A percentile compares a stretch with the other conserved stretches of the same genome.
Conservation (phyloP, 2,329 filamentous ascomycete genomes). For the Coniosporium tulheliwenetii region DNA sequence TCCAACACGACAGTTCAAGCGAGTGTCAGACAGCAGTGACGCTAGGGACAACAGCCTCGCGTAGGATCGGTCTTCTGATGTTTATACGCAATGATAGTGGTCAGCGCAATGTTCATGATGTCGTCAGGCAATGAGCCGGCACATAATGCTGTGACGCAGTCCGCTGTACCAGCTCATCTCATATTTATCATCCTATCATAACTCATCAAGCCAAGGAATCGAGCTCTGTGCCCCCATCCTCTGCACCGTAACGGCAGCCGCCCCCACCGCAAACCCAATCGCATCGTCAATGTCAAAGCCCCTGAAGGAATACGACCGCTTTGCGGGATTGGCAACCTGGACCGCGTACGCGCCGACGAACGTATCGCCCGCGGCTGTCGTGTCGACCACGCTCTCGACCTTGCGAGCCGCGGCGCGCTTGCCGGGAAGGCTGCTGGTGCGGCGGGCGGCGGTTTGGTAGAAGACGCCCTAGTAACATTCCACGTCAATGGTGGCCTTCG, state of each 20-base stretch:
- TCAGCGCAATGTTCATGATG: too few species aligned
- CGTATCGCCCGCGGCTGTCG: conserved; percentile 86
- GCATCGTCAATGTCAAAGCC: conserved; percentile 39
- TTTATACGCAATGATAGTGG: too few species aligned
- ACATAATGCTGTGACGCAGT: too few species aligned
- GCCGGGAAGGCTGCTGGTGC: conserved; percentile 25
- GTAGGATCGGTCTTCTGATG: too few species aligned
- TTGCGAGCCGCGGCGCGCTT: conserved; percentile 45
- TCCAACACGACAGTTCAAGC: too few species aligned
- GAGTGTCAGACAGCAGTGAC: too few species aligned
- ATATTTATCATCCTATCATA: too few species aligned
- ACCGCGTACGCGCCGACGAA: conserved; percentile 83
- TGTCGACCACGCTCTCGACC: conserved; percentile 67
- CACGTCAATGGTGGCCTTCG: too few species aligned
- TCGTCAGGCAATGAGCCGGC: too few species aligned
- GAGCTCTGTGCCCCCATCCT: conserved; percentile 48
- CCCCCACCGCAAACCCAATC: conserved; percentile 43
- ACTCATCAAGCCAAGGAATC: conserved; percentile 48
- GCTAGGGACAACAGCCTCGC: too few species aligned
- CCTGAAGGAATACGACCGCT: too few species aligned
- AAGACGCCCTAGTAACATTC: conserved; percentile 16
- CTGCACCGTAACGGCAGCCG: conserved; percentile 51
- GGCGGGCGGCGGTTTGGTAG: conserved; percentile 28
- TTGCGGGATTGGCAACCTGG: conserved; percentile 29
- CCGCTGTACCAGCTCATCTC: too few species aligned